Conservation (phyloP, 768 basidiomycete genomes). For the Amanita phalloides region DNA sequence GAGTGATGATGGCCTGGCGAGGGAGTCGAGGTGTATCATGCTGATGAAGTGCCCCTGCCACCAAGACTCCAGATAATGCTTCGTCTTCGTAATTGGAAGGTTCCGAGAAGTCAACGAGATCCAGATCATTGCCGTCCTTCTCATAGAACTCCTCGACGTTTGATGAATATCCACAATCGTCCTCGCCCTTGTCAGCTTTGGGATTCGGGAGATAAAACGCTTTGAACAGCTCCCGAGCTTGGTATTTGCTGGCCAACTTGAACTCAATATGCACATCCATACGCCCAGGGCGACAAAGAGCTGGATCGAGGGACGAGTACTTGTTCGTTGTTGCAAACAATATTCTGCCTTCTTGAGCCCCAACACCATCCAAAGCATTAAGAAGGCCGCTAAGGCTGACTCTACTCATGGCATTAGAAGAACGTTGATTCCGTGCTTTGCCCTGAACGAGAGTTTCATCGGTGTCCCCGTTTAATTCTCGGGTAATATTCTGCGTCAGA, state of each 20-base stretch:
- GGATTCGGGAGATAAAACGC: too few relatives aligned
- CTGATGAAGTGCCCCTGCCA: too few relatives aligned
- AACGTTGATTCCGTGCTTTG: slow-evolving; percentile 1
- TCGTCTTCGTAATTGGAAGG: too few relatives aligned
- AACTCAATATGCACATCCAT: slow-evolving; percentile 78
- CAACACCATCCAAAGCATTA: slow-evolving; percentile 72
- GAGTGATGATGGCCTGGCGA: too few relatives aligned
- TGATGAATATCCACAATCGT: too few relatives aligned
- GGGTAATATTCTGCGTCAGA: slow-evolving; percentile 37
- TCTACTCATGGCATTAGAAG: slow-evolving; percentile 17
- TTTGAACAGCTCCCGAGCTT: too few relatives aligned
- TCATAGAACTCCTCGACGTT: too few relatives aligned
- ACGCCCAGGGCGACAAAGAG: slow-evolving; percentile 66
- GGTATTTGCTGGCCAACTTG: slow-evolving; percentile 33
- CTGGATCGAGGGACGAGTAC: slow-evolving; percentile 58
- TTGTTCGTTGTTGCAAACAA: slow-evolving; percentile 74
- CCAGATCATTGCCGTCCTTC: too few relatives aligned
- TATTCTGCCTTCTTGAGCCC: slow-evolving; percentile 76
- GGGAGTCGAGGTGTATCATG: too few relatives aligned
- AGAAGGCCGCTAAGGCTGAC: slow-evolving; percentile 66
- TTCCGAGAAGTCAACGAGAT: too few relatives aligned
- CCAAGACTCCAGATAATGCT: too few relatives aligned
- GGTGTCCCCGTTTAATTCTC: slow-evolving; percentile 18
- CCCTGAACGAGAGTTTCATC: slow-evolving; percentile 4
- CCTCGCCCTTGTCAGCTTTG: too few relatives aligned